These are phyloP conservation scores for Rhodotorula diobovata DNA, from an alignment of 768 basidiomycete genomes.

Conservation along the genomic window DNA sequence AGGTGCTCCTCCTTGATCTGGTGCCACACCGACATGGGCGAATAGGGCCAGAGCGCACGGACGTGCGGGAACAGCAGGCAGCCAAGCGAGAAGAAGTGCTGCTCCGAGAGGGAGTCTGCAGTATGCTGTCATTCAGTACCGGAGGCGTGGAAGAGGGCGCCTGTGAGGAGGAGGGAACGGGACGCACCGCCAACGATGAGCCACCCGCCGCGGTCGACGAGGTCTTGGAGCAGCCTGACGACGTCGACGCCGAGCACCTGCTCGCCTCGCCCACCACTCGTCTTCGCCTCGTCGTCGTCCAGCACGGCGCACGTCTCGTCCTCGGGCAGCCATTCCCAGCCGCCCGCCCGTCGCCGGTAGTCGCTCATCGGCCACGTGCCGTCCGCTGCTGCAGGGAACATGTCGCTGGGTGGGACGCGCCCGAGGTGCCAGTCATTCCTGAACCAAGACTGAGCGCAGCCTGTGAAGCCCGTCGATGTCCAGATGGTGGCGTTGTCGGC, in stretches of 20 bases:
- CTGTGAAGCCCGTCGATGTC: background rate
- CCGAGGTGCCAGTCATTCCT: constrained; percentile 5
- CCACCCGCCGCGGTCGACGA: constrained; percentile 5
- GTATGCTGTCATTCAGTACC: background rate
- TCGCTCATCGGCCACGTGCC: constrained; percentile 6
- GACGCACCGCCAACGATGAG: constrained; percentile 4
- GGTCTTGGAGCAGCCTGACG: background rate
- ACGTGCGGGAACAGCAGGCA: constrained; percentile 9
- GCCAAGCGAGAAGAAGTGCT: constrained; percentile 4
- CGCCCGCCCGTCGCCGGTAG: background rate
- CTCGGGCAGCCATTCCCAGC: background rate
- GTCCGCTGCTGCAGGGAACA: background rate
- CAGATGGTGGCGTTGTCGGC: background rate
- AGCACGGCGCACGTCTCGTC: background rate
- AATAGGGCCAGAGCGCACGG: background rate
- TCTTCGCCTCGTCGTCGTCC: background rate
- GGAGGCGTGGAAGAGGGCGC: too few species aligned
- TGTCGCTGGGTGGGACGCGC: background rate
- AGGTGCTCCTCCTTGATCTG: constrained; percentile 17
- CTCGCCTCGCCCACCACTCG: background rate
- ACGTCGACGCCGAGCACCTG: background rate
- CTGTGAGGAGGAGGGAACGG: background rate
- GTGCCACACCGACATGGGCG: background rate
- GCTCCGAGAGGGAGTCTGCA: constrained; percentile 11
- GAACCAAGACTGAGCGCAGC: constrained; percentile 1